Conservation (phyloP, 768 basidiomycete genomes). For the Boletus eberwhitei region DNA sequence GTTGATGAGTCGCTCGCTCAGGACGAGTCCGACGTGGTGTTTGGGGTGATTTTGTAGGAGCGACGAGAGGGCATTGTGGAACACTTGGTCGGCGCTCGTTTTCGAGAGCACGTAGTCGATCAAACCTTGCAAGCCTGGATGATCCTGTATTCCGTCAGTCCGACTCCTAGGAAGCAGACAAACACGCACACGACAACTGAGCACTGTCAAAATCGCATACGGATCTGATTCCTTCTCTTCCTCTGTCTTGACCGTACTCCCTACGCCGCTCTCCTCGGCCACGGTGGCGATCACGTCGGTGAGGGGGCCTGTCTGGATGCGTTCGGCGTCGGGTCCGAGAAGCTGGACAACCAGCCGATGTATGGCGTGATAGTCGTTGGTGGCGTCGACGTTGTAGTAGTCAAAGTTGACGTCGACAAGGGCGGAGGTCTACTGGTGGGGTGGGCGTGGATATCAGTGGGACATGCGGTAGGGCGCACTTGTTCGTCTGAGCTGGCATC, state of each 20-base stretch:
- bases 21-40: constrained; percentile 70
- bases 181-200: constrained; percentile 66
- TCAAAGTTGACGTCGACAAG: constrained; percentile 56
- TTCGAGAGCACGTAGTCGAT: constrained; percentile 67
- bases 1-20: constrained; percentile 89
- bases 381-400: constrained; percentile 84
- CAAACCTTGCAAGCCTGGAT: constrained; percentile 68
- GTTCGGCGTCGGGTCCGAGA: constrained; percentile 68
- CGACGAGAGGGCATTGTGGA: constrained; percentile 51
- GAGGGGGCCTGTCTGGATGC: constrained; percentile 67
- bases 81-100: constrained; percentile 43
- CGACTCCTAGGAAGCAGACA: not conserved
- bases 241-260: constrained; percentile 91
- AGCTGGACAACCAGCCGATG: constrained; percentile 70
- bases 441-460: constrained; percentile 1
- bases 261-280: constrained; percentile 68
- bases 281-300: constrained; percentile 77
- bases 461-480: constrained; percentile 30
- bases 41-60: constrained; percentile 31
- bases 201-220: constrained; percentile 78
- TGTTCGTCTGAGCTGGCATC: constrained; percentile 37
- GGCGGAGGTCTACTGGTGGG: constrained; percentile 11
- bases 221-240: constrained; percentile 54
- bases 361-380: constrained; percentile 82
- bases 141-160: constrained; percentile 44